Conservation (phyloP, 2,329 filamentous ascomycete species). For the Teratosphaeria epicoccoides region DNA sequence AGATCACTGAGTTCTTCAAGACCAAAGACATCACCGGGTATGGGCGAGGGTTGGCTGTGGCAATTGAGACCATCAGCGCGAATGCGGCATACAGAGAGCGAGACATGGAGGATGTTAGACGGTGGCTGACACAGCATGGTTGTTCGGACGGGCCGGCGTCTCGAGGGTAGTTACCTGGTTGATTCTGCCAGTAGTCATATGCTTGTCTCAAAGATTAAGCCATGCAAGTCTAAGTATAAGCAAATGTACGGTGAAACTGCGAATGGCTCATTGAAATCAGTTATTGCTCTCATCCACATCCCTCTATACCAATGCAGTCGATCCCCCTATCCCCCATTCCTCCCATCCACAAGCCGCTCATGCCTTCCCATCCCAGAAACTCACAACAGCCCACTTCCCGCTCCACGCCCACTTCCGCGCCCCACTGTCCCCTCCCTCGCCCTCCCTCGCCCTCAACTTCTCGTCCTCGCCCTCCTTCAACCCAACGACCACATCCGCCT, state of each 20-base stretch:
- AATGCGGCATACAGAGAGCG: not conserved
- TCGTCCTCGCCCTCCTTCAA: conserved; percentile 66
- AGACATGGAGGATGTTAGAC: not conserved
- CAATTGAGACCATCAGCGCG: not conserved
- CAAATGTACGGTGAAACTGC: too few species aligned
- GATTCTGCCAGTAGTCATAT: too few species aligned
- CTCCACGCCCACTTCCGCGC: conserved; percentile 86
- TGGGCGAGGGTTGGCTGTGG: not conserved
- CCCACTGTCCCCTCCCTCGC: conserved; percentile 8
- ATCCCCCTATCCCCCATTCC: not conserved
- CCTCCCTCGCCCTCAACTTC: conserved; percentile 13
- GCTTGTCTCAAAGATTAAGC: too few species aligned
- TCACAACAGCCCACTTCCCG: conserved; percentile 94
- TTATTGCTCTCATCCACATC: not conserved
- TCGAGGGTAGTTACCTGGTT: too few species aligned
- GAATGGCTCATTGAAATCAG: too few species aligned
- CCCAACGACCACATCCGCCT: conserved; percentile 90
- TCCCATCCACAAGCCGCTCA: not conserved
- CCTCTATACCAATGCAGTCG: not conserved
- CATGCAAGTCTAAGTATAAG: too few species aligned
- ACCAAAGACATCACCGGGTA: not conserved
- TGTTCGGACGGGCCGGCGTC: too few species aligned
- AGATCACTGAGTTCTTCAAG: not conserved
- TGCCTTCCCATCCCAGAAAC: conserved; percentile 60
- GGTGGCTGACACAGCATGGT: not conserved